Evolutionary conservation across 495 filamentous ascomycete species (phyloP).

Genomic region (Penicillium mononematosum): DNA sequence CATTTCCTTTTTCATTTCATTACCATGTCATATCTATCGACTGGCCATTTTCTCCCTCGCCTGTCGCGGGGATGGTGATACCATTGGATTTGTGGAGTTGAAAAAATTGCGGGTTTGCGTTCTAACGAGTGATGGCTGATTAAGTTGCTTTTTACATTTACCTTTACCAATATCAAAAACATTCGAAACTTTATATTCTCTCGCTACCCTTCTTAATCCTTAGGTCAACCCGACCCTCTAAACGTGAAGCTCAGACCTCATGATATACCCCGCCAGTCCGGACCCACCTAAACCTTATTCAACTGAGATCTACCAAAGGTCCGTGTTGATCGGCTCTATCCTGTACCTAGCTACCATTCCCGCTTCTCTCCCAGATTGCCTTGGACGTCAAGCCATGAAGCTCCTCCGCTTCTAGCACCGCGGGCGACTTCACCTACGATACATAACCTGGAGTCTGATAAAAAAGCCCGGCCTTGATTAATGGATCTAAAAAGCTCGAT

Average conservation of each 20-base stretch:
- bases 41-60: conserved; percentile 9
- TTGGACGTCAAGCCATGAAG: neutral
- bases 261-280: neutral
- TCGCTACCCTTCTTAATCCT: neutral
- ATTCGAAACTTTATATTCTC: conserved; percentile 8
- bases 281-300: conserved; percentile 4
- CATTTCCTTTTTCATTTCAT: conserved; percentile 10
- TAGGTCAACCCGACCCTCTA: neutral
- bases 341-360: neutral
- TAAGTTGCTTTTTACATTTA: conserved; percentile 7
- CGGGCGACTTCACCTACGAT: neutral
- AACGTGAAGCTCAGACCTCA: neutral
- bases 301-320: neutral
- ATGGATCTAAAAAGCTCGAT: neutral
- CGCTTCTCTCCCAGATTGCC: neutral
- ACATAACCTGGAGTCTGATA: neutral
- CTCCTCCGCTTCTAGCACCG: neutral
- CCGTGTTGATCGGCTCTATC: neutral
- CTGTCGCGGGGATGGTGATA: conserved; percentile 19
- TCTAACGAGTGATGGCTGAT: conserved; percentile 18
- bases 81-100: conserved; percentile 22
- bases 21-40: conserved; percentile 13
- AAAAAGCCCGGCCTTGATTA: neutral
- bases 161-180: conserved; percentile 16
- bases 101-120: conserved; percentile 8